These are phyloP conservation scores for Oryza meridionalis DNA, from an alignment of 176 grass and related monocot species.

Conservation along the genomic window DNA sequence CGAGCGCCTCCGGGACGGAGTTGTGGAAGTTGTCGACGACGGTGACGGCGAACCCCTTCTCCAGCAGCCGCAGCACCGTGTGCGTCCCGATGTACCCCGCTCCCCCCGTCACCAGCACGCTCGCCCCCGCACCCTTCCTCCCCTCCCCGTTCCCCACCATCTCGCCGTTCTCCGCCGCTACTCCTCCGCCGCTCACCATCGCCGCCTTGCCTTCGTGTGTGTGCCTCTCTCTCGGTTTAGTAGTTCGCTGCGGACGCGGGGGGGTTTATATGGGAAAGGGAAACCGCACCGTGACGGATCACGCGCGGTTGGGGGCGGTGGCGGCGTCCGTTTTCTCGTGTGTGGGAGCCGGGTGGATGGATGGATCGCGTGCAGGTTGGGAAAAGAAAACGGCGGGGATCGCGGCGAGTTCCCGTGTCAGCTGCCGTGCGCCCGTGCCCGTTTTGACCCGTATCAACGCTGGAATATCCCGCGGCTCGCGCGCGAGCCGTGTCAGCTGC, in stretches of 20 bases:
- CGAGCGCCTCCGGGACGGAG: slow-evolving; percentile 83
- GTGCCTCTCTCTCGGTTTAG: too few species aligned
- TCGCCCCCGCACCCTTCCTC: background rate
- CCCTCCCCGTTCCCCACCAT: too few species aligned
- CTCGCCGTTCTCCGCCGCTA: background rate
- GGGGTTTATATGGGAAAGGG: background rate
- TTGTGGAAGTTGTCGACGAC: slow-evolving; percentile 95
- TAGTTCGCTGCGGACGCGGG: too few species aligned
- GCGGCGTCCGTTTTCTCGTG: background rate
- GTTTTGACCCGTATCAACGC: background rate
- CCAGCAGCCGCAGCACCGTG: slow-evolving; percentile 85
- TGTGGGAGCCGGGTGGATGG: background rate
- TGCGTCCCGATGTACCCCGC: slow-evolving; percentile 95
- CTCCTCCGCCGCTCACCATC: slow-evolving; percentile 50
- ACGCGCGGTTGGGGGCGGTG: background rate
- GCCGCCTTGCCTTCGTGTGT: background rate
- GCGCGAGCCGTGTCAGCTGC: too few species aligned
- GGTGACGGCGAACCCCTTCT: slow-evolving; percentile 67
- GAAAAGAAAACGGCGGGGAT: background rate
- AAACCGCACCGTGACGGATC: background rate
- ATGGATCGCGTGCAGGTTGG: background rate
- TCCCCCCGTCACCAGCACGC: slow-evolving; percentile 87
- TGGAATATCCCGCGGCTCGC: background rate
- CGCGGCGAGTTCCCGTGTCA: background rate
- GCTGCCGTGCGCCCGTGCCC: background rate